phyloP scores from a whole-genome alignment of 768 basidiomycete genomes.

The Agrocybe praecox region DNA sequence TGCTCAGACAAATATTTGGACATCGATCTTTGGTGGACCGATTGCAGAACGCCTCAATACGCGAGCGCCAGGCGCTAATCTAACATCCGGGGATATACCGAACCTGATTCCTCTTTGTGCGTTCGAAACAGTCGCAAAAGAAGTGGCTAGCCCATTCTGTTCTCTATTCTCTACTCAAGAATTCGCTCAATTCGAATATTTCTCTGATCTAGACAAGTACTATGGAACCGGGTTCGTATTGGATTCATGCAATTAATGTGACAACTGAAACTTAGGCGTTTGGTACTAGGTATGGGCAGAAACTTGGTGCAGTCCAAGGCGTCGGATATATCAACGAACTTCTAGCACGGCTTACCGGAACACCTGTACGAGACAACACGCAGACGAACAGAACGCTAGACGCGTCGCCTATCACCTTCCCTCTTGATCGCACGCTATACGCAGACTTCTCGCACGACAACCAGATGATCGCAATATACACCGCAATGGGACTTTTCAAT shows the following conservation, averaged over 20 bases:
- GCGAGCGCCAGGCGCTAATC: conserved; percentile 61
- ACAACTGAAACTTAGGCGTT: not conserved
- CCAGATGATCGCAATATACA: conserved; percentile 78
- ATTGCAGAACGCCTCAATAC: conserved; percentile 62
- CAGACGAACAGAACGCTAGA: conserved; percentile 80
- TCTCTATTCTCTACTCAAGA: conserved; percentile 63
- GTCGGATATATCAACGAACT: conserved; percentile 91
- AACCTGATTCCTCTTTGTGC: conserved; percentile 75
- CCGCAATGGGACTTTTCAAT: conserved; percentile 57
- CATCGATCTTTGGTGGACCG: conserved; percentile 50
- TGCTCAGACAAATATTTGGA: conserved; percentile 53
- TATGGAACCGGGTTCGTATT: conserved; percentile 68
- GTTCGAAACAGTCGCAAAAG: conserved; percentile 68
- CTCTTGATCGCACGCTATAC: conserved; percentile 64
- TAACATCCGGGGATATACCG: conserved; percentile 55
- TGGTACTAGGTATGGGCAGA: conserved; percentile 58
- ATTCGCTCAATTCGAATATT: conserved; percentile 70
- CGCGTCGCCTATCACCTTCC: conserved; percentile 65
- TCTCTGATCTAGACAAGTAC: conserved; percentile 74
- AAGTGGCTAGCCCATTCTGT: conserved; percentile 67
- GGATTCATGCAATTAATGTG: not conserved
- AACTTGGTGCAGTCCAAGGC: conserved; percentile 75
- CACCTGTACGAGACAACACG: conserved; percentile 66
- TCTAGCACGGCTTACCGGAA: conserved; percentile 73
- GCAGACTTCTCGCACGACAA: conserved; percentile 90